Conservation (phyloP, 2,329 filamentous ascomycete genomes). For the Magnaporthiopsis incrustans region DNA sequence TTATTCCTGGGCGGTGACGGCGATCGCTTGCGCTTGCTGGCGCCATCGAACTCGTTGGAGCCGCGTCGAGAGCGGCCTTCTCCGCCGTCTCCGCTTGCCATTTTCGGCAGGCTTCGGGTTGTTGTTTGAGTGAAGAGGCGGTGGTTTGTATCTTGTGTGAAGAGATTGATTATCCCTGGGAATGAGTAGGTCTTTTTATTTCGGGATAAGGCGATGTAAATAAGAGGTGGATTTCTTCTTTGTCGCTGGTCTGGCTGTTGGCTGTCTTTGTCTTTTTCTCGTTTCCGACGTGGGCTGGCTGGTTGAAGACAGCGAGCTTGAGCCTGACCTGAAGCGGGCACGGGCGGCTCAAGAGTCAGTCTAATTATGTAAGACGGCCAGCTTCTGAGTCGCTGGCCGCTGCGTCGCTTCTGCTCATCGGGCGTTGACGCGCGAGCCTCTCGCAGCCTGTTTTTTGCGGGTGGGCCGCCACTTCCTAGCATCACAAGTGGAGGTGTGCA, state of each 20-base stretch:
- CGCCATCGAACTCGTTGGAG: conserved; percentile 45
- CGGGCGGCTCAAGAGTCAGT: neutral
- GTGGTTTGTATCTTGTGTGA: neutral
- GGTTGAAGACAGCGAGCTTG: neutral
- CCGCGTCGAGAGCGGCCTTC: conserved; percentile 27
- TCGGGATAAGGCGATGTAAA: neutral
- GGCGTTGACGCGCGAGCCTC: conserved; percentile 9
- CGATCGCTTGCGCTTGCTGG: conserved; percentile 45
- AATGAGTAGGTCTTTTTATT: neutral
- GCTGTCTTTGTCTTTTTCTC: neutral
- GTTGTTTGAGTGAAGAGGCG: conserved; percentile 14
- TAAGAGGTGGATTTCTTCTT: neutral
- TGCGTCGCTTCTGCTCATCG: neutral
- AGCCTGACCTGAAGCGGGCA: neutral
- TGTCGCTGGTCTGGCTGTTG: neutral
- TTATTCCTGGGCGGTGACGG: conserved; percentile 26
- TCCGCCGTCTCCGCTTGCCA: conserved; percentile 15
- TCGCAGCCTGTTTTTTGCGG: conserved; percentile 8
- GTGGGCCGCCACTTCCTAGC: neutral
- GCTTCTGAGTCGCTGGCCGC: neutral
- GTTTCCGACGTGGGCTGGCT: neutral
- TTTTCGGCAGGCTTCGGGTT: conserved; percentile 9
- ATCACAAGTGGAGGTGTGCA: neutral
- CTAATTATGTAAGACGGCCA: neutral
- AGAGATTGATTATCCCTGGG: neutral